Percentiles rank a stretch among this genome's conserved stretches.
These are phyloP conservation scores for Xerocomellus chrysenteron DNA, from an alignment of 768 basidiomycete genomes.

Conservation along the genomic window DNA sequence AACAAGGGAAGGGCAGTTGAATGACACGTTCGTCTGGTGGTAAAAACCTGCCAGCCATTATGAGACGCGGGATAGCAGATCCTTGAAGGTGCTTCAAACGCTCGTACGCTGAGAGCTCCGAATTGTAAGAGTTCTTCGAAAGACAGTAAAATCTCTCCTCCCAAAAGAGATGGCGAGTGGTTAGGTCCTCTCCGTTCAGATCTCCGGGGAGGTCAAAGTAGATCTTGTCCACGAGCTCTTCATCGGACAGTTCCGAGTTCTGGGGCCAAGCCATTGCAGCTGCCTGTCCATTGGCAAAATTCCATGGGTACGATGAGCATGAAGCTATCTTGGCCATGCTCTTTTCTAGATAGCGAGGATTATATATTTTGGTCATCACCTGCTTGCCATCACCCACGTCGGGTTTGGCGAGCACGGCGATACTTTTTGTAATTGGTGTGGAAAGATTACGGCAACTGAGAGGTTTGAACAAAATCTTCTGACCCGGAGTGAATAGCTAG, in stretches of 20 bases:
- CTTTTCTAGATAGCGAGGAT: slow-evolving; percentile 6
- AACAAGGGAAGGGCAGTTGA: not conserved
- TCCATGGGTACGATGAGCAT: not conserved
- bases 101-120: not conserved
- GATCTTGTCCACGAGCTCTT: not conserved
- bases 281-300: not conserved
- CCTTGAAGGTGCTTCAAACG: slow-evolving; percentile 2
- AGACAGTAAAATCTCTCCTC: not conserved
- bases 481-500: not conserved
- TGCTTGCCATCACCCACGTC: not conserved
- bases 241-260: not conserved
- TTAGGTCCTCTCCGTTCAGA: not conserved
- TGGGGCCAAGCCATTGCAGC: not conserved
- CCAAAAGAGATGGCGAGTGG: not conserved
- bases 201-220: not conserved
- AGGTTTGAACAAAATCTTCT: not conserved
- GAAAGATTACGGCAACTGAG: not conserved
- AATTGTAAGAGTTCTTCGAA: not conserved
- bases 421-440: not conserved
- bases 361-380: slow-evolving; percentile 2
- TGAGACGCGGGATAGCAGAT: not conserved
- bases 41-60: not conserved
- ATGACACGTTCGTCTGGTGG: slow-evolving; percentile 4
- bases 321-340: not conserved
- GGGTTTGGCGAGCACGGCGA: slow-evolving; percentile 3